Conservation (phyloP, 78 protist species). For the Parvularia atlantis region DNA sequence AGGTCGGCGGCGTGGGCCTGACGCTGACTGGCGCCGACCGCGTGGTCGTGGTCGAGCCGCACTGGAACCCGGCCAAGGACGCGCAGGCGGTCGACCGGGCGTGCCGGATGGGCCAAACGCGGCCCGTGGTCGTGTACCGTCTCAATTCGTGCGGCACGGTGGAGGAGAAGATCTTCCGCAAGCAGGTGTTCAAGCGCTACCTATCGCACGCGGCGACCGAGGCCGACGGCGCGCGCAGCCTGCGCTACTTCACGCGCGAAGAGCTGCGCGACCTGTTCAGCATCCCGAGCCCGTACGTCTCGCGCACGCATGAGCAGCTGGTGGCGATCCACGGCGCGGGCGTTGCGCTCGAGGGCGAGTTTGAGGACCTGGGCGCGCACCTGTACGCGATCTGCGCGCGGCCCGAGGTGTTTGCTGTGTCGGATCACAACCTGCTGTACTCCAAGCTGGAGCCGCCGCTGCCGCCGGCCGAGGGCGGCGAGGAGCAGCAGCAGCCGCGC, state of each 20-base stretch:
- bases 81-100: slow-evolving; percentile 22
- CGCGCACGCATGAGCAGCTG: background rate
- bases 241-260: slow-evolving; percentile 22
- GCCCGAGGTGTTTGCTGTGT: background rate
- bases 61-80: slow-evolving; percentile 41
- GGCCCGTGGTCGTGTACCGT: slow-evolving; percentile 27
- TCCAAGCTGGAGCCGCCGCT: no score
- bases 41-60: slow-evolving; percentile 20
- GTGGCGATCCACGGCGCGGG: background rate
- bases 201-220: slow-evolving; percentile 5
- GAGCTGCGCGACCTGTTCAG: slow-evolving; percentile 11
- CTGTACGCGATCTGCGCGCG: background rate
- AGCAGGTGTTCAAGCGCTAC: slow-evolving; percentile 36
- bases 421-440: slow-evolving; percentile 18
- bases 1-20: slow-evolving; percentile 44
- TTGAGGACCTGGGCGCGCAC: background rate
- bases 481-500: no score
- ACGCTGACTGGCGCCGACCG: slow-evolving; percentile 47
- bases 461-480: no score
- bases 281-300: background rate
- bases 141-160: slow-evolving; percentile 36
- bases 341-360: no score
- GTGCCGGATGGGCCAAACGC: slow-evolving; percentile 37
- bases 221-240: background rate
- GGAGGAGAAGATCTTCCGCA: slow-evolving; percentile 53